Percentiles rank a stretch among this genome's conserved stretches.
Evolutionary conservation across 345 rosid genomes (phyloP).

Genomic region (Linum tenue): DNA sequence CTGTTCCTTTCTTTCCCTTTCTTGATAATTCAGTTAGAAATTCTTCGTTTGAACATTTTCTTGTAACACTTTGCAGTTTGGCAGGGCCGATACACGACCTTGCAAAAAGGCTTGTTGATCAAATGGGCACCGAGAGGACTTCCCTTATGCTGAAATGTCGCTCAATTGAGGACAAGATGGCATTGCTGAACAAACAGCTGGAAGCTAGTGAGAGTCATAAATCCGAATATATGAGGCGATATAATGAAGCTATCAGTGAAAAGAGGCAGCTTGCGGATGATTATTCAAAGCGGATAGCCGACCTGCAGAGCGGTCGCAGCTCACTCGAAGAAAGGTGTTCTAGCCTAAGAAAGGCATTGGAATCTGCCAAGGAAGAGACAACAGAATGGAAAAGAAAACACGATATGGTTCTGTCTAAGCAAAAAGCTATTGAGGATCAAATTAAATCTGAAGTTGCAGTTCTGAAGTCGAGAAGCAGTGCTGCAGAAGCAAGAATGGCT

Average conservation of each 20-base stretch:
- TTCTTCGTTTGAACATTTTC: not conserved
- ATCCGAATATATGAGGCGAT: conserved; percentile 29
- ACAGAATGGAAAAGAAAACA: conserved; percentile 35
- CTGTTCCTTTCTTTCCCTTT: not conserved
- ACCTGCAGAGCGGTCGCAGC: conserved; percentile 27
- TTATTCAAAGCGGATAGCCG: conserved; percentile 28
- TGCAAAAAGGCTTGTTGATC: conserved; percentile 33
- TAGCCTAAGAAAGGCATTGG: conserved; percentile 28
- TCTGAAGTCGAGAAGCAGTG: conserved; percentile 6
- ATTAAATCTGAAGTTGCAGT: not conserved
- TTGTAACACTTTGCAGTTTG: conserved; percentile 6
- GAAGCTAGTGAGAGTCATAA: conserved; percentile 35
- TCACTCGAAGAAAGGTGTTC: conserved; percentile 31
- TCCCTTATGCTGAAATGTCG: conserved; percentile 27
- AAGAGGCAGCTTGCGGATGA: conserved; percentile 35
- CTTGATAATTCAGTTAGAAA: not conserved
- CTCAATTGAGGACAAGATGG: conserved; percentile 27
- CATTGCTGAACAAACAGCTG: conserved; percentile 35
- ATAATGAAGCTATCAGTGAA: conserved; percentile 35
- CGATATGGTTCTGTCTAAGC: not conserved
- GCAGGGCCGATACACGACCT: conserved; percentile 30
- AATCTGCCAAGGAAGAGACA: conserved; percentile 34
- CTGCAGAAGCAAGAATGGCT: conserved; percentile 6
- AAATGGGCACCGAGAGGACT: conserved; percentile 34
- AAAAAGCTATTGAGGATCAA: not conserved